phyloP scores from a whole-genome alignment of 139 green algal genomes.

The Micractinium conductrix region DNA sequence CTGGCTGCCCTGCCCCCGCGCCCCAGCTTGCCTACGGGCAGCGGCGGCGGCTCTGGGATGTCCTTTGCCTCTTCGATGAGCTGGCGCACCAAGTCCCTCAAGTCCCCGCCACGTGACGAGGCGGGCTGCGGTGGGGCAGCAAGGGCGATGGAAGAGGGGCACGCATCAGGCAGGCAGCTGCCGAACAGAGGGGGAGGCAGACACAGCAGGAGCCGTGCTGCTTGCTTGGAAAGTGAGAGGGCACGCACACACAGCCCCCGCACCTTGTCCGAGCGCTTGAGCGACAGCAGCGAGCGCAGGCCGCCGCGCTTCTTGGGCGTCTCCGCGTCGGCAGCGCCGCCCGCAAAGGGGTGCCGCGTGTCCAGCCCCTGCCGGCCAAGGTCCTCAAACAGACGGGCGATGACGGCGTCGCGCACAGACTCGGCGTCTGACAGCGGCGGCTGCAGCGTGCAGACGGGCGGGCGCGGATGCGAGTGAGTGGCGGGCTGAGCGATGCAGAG shows the following conservation, averaged over 20 bases:
- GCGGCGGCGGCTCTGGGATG: neutral
- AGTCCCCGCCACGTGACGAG: slow-evolving; percentile 3
- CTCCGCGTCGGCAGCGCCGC: neutral
- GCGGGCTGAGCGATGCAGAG: too few species aligned
- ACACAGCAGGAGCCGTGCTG: too few species aligned
- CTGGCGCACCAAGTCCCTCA: slow-evolving; percentile 19
- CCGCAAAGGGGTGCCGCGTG: slow-evolving; percentile 18
- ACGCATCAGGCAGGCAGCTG: too few species aligned
- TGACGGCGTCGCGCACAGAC: slow-evolving; percentile 13
- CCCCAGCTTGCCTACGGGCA: too few species aligned
- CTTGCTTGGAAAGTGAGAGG: too few species aligned
- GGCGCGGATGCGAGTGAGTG: too few species aligned
- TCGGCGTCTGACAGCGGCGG: slow-evolving; percentile 24
- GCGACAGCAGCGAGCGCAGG: neutral
- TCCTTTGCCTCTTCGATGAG: slow-evolving; percentile 8
- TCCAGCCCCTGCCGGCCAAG: slow-evolving; percentile 28
- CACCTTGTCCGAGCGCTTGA: neutral
- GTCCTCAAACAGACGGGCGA: slow-evolving; percentile 32
- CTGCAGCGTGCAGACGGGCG: neutral
- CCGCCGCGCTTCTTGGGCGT: neutral
- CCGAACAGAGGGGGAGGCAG: too few species aligned
- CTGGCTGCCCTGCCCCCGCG: too few species aligned
- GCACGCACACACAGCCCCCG: neutral
- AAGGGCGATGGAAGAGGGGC: too few species aligned
- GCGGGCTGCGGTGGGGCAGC: neutral